Evolutionary conservation across 225 moss, liverwort and hornwort genomes (phyloP), one percentile per base, ranked within the genome.

Genomic region (Sphagnum contortum): DNA sequence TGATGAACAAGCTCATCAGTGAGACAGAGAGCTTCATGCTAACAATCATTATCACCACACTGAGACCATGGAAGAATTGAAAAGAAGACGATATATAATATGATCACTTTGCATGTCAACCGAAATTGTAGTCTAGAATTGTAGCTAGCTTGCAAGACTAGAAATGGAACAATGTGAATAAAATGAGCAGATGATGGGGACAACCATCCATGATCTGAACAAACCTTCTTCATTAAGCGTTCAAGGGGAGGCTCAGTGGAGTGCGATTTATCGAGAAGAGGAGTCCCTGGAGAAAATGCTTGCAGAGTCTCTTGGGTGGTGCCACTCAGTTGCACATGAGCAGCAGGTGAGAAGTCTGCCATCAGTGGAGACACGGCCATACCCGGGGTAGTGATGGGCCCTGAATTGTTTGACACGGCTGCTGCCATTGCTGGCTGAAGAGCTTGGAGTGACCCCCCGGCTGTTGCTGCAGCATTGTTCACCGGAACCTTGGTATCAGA

Each of bases 281-380:
- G 93, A 57, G 90, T 91, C 56, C 98, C 93, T 48, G 98, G 93
- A 60, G 93, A 93, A 67, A 98, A 98, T 14, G 73, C 72, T 68
- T 93, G 93, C 66, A 82, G 73, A 49, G 72, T 84, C 86, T 98
- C 98, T 65, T 87, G 86, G 47, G 66, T 60, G 58, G 81, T 74
- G 29, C 29, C 29, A 29, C 29, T 29, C 29, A 29, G 29, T 29
- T 29, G 29, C 70, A 71, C 81, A 45, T 75, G 55, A 57, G 85
- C 85, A 49, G 80, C 73, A 48, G 82, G 79, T 45, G 89, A 89
- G 71, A 93, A 81, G 62, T 78, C 84, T 59, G 81, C 87, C 89
- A 89, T 83, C 45, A 88, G 74, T 48, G 96, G 98, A 4, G 93
- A 93, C 45, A 86, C 83, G n/a, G 89, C 74, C 68, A 87, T 93